Evolutionary conservation across 768 basidiomycete species (phyloP).

Genomic region (Mycena metata): DNA sequence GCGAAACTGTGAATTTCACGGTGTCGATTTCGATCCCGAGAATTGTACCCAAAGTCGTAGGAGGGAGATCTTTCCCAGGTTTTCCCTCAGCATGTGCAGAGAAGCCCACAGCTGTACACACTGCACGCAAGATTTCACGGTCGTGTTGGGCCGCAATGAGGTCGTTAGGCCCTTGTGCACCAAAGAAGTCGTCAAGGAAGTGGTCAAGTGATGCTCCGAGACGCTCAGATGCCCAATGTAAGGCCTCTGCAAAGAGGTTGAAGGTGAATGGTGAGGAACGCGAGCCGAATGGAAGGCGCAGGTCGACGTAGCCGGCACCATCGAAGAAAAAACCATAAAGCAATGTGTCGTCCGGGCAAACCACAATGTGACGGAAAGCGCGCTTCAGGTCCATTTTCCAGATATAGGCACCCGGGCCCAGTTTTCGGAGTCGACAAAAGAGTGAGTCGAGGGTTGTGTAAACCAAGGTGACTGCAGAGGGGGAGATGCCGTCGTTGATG

Average conservation of each 20-base stretch:
- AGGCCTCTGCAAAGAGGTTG: conserved; percentile 14
- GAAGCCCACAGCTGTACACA: not conserved
- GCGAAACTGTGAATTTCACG: not conserved
- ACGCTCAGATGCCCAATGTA: conserved; percentile 13
- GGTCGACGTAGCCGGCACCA: conserved; percentile 11
- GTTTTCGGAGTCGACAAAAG: not conserved
- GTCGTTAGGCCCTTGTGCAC: not conserved
- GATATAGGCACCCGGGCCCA: conserved; percentile 1
- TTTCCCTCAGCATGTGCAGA: conserved; percentile 13
- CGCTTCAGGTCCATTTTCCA: conserved; percentile 17
- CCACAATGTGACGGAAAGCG: conserved; percentile 12
- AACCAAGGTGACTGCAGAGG: not conserved
- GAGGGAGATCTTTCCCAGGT: conserved; percentile 3
- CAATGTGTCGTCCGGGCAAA: not conserved
- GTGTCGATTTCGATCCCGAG: conserved; percentile 21
- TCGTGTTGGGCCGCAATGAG: not conserved
- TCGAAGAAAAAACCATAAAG: conserved; percentile 12
- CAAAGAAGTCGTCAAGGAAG: conserved; percentile 3
- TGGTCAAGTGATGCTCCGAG: conserved; percentile 5
- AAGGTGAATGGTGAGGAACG: conserved; percentile 16
- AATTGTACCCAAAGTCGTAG: conserved; percentile 8
- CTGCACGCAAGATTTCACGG: not conserved
- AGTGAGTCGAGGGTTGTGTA: conserved; percentile 8
- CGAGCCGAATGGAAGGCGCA: conserved; percentile 6
- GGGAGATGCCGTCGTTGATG: conserved; percentile 6